These are phyloP conservation scores for Paracamarosporium sp. DNA, from an alignment of 2,329 filamentous ascomycete species.

Conservation along the genomic window DNA sequence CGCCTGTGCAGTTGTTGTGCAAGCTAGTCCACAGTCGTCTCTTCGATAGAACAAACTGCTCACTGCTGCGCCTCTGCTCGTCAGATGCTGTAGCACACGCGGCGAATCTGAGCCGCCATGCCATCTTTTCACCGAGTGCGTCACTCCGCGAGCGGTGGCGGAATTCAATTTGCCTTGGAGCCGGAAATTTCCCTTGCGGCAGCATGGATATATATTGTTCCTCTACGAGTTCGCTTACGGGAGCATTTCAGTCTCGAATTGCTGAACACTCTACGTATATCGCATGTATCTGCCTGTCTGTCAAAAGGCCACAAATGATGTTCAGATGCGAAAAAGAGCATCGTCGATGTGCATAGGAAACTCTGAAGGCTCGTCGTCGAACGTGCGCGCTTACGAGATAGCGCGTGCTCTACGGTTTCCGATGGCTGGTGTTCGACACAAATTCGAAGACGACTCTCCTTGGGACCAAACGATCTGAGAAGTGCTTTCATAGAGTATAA, in stretches of 20 bases:
- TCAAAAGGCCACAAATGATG: constrained; percentile 2
- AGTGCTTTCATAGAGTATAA: neutral
- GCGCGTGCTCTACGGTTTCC: neutral
- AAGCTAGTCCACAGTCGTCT: neutral
- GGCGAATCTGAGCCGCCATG: neutral
- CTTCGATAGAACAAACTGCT: neutral
- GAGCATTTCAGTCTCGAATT: constrained; percentile 20
- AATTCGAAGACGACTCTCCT: neutral
- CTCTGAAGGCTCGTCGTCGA: neutral
- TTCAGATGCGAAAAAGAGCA: neutral
- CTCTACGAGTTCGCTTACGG: constrained; percentile 22
- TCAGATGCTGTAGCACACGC: neutral
- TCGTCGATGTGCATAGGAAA: neutral
- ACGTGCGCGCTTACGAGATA: neutral
- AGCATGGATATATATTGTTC: constrained; percentile 13
- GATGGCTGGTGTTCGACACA: neutral
- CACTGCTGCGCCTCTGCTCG: neutral
- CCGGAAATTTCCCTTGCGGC: neutral
- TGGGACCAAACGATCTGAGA: neutral
- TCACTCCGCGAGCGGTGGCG: neutral
- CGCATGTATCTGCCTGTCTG: neutral
- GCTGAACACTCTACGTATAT: constrained; percentile 17
- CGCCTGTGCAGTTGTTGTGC: neutral
- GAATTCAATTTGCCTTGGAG: neutral
- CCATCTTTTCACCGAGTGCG: neutral